phyloP scores from a whole-genome alignment of 805 yeast species.

The Pichia nakasei region DNA sequence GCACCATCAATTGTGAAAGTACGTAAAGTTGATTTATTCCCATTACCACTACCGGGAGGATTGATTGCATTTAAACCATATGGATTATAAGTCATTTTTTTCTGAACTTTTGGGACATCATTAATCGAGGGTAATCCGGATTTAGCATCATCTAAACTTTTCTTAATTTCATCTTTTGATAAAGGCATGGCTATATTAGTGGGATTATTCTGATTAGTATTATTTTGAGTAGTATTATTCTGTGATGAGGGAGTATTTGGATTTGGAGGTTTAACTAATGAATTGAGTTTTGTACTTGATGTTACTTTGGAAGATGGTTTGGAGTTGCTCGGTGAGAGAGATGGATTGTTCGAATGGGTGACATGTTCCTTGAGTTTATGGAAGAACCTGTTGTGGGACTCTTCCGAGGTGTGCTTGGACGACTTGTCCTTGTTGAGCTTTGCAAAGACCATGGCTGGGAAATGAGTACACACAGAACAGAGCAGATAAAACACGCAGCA shows the following conservation, averaged over 20 bases:
- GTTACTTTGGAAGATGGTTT: background rate
- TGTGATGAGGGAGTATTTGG: background rate
- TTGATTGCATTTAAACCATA: conserved; percentile 35
- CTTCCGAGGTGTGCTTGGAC: background rate
- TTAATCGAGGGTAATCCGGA: conserved; percentile 26
- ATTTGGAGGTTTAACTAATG: background rate
- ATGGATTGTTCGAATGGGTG: background rate
- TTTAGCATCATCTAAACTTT: conserved; percentile 6
- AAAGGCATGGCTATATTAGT: background rate
- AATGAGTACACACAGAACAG: too few species aligned
- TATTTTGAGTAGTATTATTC: background rate
- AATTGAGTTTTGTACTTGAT: background rate
- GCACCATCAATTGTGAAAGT: conserved; percentile 8
- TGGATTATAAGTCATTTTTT: conserved; percentile 54
- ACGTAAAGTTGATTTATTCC: conserved; percentile 23
- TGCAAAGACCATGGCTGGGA: conserved; percentile 1
- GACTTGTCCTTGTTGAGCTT: conserved; percentile 1
- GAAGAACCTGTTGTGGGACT: conserved; percentile 1
- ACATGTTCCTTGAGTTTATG: conserved; percentile 5
- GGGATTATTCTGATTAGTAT: too few species aligned
- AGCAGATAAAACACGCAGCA: too few species aligned
- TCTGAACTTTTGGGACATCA: conserved; percentile 14
- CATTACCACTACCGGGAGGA: conserved; percentile 19
- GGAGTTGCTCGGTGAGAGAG: background rate
- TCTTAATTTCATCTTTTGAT: conserved; percentile 7